These are phyloP conservation scores for Didymellaceae sp. DNA, from an alignment of 2,329 filamentous ascomycete species.

Conservation along the genomic window DNA sequence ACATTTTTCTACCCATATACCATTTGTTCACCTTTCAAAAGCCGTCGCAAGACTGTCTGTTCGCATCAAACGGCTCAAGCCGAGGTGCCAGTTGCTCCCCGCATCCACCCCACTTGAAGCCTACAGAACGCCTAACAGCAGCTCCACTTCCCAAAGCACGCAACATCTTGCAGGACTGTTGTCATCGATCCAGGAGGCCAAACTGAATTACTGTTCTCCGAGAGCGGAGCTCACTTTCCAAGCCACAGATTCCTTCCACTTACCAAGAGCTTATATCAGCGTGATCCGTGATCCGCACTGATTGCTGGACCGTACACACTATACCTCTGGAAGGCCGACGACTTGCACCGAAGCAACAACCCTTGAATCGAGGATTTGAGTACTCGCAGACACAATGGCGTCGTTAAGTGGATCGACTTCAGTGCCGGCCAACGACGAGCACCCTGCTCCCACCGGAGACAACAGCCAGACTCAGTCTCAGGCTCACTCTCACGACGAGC, in stretches of 20 bases:
- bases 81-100: constrained; percentile 12
- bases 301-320: not conserved
- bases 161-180: constrained; percentile 6
- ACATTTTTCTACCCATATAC: too few species aligned
- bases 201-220: not conserved
- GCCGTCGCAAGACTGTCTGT: too few species aligned
- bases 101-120: constrained; percentile 15
- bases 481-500: too few species aligned
- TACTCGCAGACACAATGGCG: constrained; percentile 11
- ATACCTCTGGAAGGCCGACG: not conserved
- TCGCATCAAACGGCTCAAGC: too few species aligned
- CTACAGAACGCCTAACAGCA: constrained; percentile 8
- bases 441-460: not conserved
- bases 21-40: too few species aligned
- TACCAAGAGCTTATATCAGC: not conserved
- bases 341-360: not conserved
- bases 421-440: constrained; percentile 9
- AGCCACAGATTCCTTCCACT: not conserved
- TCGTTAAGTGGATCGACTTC: constrained; percentile 13
- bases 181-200: constrained; percentile 5
- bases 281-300: not conserved
- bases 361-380: too few species aligned
- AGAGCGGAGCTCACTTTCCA: not conserved
- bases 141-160: constrained; percentile 14
- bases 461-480: too few species aligned